A percentile compares a stretch with the other conserved stretches of the same genome.
phyloP scores from a whole-genome alignment of 2,329 filamentous ascomycete species.

The Stagonosporopsis tanaceti region DNA sequence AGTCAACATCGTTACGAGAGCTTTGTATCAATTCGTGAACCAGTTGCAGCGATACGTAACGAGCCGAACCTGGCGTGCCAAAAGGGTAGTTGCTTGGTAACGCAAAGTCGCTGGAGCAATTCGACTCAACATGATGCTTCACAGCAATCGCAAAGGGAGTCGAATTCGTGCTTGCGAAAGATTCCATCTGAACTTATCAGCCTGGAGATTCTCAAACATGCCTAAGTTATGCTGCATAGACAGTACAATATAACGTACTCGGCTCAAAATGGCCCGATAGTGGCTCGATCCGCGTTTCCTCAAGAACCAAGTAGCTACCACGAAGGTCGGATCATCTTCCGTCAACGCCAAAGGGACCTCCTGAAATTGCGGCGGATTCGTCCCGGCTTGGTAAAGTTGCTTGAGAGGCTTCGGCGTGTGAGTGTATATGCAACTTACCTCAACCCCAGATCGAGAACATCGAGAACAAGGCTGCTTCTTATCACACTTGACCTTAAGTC shows the following conservation, averaged over 20 bases:
- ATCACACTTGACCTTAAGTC: conserved; percentile 35
- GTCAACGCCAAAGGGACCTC: conserved; percentile 13
- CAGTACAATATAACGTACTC: conserved; percentile 12
- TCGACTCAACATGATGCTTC: conserved; percentile 19
- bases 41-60: conserved; percentile 21
- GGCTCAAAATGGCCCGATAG: conserved; percentile 23
- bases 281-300: conserved; percentile 27
- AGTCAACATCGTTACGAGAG: conserved; percentile 3
- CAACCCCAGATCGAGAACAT: conserved; percentile 26
- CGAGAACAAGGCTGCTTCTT: conserved; percentile 27
- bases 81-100: conserved; percentile 34
- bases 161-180: conserved; percentile 16
- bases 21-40: conserved; percentile 20
- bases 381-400: neutral
- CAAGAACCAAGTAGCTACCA: conserved; percentile 32
- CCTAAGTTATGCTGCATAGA: too few relatives aligned
- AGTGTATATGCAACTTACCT: conserved; percentile 26
- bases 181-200: conserved; percentile 23
- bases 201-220: neutral
- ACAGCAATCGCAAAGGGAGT: conserved; percentile 24
- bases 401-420: conserved; percentile 12
- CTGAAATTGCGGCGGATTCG: neutral
- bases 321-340: conserved; percentile 25
- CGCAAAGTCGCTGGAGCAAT: conserved; percentile 28
- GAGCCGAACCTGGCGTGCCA: conserved; percentile 23